Evolutionary conservation across 306 rosid genomes (phyloP).

Genomic region (Mucuna pruriens): DNA sequence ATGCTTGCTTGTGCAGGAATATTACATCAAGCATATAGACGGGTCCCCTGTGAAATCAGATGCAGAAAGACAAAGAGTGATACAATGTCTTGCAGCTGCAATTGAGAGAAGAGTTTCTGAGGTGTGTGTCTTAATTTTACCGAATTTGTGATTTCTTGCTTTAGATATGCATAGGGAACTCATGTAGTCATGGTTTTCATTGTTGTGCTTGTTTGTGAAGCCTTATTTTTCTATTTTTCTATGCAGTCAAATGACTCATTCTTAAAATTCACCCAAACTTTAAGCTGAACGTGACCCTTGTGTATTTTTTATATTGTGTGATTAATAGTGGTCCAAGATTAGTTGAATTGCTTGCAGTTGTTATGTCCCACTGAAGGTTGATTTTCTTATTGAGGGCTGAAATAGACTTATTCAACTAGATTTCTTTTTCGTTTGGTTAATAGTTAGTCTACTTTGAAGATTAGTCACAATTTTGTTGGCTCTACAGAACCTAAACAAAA

Average conservation of each 20-base stretch:
- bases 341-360: slow-evolving; percentile 40
- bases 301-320: slow-evolving; percentile 22
- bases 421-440: slow-evolving; percentile 19
- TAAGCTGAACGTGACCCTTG: slow-evolving; percentile 18
- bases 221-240: background rate
- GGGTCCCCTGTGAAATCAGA: slow-evolving; percentile 98
- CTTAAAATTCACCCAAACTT: slow-evolving; percentile 30
- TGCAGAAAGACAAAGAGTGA: slow-evolving; percentile 94
- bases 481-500: slow-evolving; percentile 28
- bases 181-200: background rate
- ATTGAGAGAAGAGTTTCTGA: slow-evolving; percentile 93
- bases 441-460: slow-evolving; percentile 24
- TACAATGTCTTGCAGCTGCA: slow-evolving; percentile 94
- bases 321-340: slow-evolving; percentile 28
- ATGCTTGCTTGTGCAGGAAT: slow-evolving; percentile 68
- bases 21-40: slow-evolving; percentile 84
- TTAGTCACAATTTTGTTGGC: slow-evolving; percentile 24
- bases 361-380: background rate
- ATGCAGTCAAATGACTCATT: background rate
- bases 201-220: background rate
- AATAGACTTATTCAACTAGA: slow-evolving; percentile 6
- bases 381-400: background rate
- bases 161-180: background rate
- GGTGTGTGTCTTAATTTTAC: slow-evolving; percentile 46
- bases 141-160: slow-evolving; percentile 18